Base-by-base conservation (phyloP, 1,284 basidiomycete species). In the Leccinum angustisporum region DNA sequence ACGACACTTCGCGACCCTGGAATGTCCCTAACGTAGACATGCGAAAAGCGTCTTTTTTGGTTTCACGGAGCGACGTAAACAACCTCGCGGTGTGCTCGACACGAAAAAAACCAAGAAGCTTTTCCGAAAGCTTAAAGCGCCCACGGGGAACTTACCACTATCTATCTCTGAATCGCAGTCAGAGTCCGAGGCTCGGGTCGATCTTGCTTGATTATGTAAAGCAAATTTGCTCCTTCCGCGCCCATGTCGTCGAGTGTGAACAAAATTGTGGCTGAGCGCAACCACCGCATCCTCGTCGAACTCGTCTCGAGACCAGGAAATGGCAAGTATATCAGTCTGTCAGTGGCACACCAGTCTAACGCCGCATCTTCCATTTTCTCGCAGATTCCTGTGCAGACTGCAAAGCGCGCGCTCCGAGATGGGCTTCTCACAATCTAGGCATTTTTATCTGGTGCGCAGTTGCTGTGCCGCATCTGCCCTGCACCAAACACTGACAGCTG, bases 381-480 rank as follows among this genome's bases (percentile, higher is more conserved):
- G 14, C 69, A 92, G 91, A 91, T 74, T 71, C 84, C 25, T 95
- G 93, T 73, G 93, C 93, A 9, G 93, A 95, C 76, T 95, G 93
- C 76, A 91, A 88, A 74, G 78, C 86, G 33, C 82, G 85, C 63
- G 82, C 81, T 67, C 92, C 92, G 5, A 79, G 93, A 78, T 95
- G 93, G 93, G 87, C 91, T 2, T 91, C 89, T 4, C 79, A 90
- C 70, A 94, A 87, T 68, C 77, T 95, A 5, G 91, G 91, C 16
- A 90, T 93, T 64, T 92, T 92, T 70, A 81, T 93, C 31, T 93
- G 91, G 90, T 91, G 70, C 61, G 80, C 71, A 51, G 18, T 36
- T 16, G 1, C 18, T 33, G 57, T 53, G n/a, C 34, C 27, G 36
- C n/a, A n/a, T 62, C 27, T 59, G 38, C 52, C 38, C 36, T 55